Percentiles rank a stretch among this genome's conserved stretches.
These are phyloP conservation scores for Pinus taeda DNA, from an alignment of 75 land plant genomes.

Conservation along the genomic window DNA sequence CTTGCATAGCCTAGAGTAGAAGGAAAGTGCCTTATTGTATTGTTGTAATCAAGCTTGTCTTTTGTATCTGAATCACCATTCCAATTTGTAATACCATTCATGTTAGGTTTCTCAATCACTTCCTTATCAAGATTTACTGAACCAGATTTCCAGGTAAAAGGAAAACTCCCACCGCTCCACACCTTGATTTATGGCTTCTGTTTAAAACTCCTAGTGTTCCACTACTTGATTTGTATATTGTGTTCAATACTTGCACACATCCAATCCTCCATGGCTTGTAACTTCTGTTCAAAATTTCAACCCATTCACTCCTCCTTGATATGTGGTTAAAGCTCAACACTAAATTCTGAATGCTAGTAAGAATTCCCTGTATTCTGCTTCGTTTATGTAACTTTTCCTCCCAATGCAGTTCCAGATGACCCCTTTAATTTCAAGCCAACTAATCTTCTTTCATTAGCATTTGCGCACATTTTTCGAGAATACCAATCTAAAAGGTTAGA, in stretches of 20 bases:
- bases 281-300: no score
- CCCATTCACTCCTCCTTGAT: no score
- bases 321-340: neutral
- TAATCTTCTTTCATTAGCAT: neutral
- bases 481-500: neutral
- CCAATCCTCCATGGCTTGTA: neutral
- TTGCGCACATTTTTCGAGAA: neutral
- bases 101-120: neutral
- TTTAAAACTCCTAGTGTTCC: no score
- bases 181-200: neutral
- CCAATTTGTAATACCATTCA: neutral
- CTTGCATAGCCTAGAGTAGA: neutral
- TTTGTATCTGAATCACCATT: slow-evolving; percentile 4
- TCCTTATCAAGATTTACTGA: neutral
- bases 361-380: neutral
- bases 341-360: neutral
- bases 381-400: slow-evolving; percentile 1
- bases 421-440: slow-evolving; percentile 2
- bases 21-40: neutral
- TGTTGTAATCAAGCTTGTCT: neutral
- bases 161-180: neutral
- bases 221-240: neutral
- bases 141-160: neutral
- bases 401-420: neutral
- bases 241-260: neutral